Base-by-base conservation (phyloP, 2,329 filamentous ascomycete species). In the Cordyceps javanica region DNA sequence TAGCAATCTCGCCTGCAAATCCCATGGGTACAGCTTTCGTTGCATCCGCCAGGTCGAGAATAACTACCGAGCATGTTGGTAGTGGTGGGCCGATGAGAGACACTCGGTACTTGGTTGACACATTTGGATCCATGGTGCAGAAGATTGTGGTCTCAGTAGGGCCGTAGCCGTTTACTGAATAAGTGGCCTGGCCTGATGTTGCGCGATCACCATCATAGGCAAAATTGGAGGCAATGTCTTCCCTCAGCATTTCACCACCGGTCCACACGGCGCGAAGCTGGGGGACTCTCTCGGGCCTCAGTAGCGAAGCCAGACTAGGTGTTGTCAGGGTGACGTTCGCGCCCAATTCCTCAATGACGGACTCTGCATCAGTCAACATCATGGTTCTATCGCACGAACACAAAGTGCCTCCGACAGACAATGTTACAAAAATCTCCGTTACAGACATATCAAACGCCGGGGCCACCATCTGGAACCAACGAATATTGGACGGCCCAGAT, bases 281-380 rank as follows among this genome's bases (percentile, higher is more conserved):
- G 9, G 46, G 46, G 19, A 50, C 46, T 19, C 30, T 50, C 38
- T 50, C 46, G 16, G 46, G 46, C 38, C 46, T 30, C 46, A 50
- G 30, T 30, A 50, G 32, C 14, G 46, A 50, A 38, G 46, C 46
- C 46, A 50, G 25, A 19, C 46, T 50, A 9, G 46, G 46, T 25
- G 46, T 50, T 3, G 46, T 50, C 46, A 50, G n/a, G 32, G 46
- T 36, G 21, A 50, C 32, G 16, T 50, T 50, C 19, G 46, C 46
- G 11, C 38, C 26, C 19, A 50, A 19, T 21, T 50, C 30, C 25
- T 50, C 26, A 21, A 50, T 50, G 16, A 21, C 46, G 14, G 46
- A 50, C 46, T 50, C 46, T 23, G 46, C 46, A 36, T 50, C 46
- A n/a, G 46, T 50, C 46, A 50, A 38, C 46, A 50, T 50, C 46